phyloP scores from a whole-genome alignment of 805 yeast genomes.

The Ogataea dorogensis region DNA sequence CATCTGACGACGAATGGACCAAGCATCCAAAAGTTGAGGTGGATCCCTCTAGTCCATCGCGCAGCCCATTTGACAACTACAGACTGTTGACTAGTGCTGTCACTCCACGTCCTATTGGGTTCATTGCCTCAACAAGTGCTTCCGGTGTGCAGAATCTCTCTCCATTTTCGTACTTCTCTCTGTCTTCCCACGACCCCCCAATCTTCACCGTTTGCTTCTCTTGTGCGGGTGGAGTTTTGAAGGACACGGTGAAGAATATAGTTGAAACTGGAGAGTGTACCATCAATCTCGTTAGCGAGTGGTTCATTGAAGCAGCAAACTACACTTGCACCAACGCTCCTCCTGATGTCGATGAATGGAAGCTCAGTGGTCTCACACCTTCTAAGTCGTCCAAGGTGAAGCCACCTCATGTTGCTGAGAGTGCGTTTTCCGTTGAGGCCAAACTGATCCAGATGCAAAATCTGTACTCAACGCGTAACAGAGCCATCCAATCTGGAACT shows the following conservation, averaged over 20 bases:
- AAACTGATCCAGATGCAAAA: slow-evolving; percentile 45
- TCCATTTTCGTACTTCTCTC: slow-evolving; percentile 57
- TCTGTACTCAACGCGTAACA: slow-evolving; percentile 41
- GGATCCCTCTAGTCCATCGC: slow-evolving; percentile 45
- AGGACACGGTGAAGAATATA: slow-evolving; percentile 51
- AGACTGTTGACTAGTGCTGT: slow-evolving; percentile 50
- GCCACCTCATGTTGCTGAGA: slow-evolving; percentile 59
- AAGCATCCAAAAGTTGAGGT: slow-evolving; percentile 43
- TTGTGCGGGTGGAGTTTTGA: slow-evolving; percentile 37
- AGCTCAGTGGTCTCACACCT: slow-evolving; percentile 52
- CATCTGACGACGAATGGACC: slow-evolving; percentile 44
- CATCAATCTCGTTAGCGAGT: slow-evolving; percentile 57
- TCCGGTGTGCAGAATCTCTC: slow-evolving; percentile 51
- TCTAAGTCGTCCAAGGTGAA: slow-evolving; percentile 43
- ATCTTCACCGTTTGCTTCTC: slow-evolving; percentile 51
- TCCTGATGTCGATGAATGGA: slow-evolving; percentile 52
- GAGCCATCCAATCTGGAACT: slow-evolving; percentile 40
- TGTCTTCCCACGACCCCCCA: slow-evolving; percentile 56
- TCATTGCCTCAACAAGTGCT: slow-evolving; percentile 46
- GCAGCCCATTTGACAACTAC: slow-evolving; percentile 47
- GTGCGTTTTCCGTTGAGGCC: slow-evolving; percentile 59
- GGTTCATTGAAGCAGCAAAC: slow-evolving; percentile 66
- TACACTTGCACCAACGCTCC: slow-evolving; percentile 48
- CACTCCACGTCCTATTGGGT: slow-evolving; percentile 61
- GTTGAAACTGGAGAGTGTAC: slow-evolving; percentile 53